Conservation (phyloP, 2,329 filamentous ascomycete genomes). For the Aspergillus proliferans region DNA sequence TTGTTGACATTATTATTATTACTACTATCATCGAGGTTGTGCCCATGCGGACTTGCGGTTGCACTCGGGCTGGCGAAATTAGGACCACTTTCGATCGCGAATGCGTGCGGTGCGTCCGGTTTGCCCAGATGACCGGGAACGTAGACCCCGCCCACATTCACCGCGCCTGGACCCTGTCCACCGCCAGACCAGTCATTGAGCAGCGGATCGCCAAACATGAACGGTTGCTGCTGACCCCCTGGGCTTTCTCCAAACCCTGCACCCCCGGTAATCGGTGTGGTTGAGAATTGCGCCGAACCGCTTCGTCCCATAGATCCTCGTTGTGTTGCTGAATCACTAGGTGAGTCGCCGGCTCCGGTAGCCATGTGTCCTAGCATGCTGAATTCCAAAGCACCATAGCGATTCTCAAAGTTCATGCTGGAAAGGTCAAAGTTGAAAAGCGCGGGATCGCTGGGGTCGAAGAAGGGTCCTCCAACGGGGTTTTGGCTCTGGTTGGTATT, state of each 20-base stretch:
- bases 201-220: slow-evolving; percentile 42
- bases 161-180: slow-evolving; percentile 24
- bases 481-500: slow-evolving; percentile 24
- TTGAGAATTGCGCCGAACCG: slow-evolving; percentile 36
- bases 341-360: slow-evolving; percentile 76
- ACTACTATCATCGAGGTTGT: slow-evolving; percentile 35
- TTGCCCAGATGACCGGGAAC: slow-evolving; percentile 32
- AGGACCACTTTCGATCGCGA: slow-evolving; percentile 56
- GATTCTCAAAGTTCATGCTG: slow-evolving; percentile 89
- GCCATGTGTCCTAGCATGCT: slow-evolving; percentile 96
- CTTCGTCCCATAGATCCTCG: slow-evolving; percentile 42
- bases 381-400: slow-evolving; percentile 92
- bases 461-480: slow-evolving; percentile 55
- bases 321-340: slow-evolving; percentile 54
- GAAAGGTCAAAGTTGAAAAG: slow-evolving; percentile 95
- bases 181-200: slow-evolving; percentile 42
- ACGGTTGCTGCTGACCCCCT: slow-evolving; percentile 36
- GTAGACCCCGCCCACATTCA: slow-evolving; percentile 32
- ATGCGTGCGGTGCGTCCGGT: slow-evolving; percentile 49
- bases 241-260: slow-evolving; percentile 43
- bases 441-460: slow-evolving; percentile 86
- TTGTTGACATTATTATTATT: slow-evolving; percentile 4
- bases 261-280: slow-evolving; percentile 24
- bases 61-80: slow-evolving; percentile 55
- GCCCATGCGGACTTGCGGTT: slow-evolving; percentile 48